phyloP scores from a whole-genome alignment of 768 basidiomycete species.

The Amanita thiersii region DNA sequence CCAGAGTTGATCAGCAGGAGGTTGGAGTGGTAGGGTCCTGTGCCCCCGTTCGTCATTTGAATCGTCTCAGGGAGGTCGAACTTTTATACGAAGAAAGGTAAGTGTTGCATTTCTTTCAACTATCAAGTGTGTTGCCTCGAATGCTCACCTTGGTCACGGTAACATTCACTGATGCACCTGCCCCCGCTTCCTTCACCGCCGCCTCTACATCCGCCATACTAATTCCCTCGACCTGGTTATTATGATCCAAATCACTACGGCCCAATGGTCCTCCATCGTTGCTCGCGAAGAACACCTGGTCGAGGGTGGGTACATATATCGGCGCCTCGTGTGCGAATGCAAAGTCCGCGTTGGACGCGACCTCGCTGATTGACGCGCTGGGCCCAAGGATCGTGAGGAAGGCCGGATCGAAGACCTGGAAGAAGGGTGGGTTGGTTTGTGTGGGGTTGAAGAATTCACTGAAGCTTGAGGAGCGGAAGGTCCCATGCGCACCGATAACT shows the following conservation, averaged over 20 bases:
- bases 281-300: constrained; percentile 67
- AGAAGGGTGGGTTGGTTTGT: constrained; percentile 47
- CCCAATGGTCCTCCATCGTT: constrained; percentile 62
- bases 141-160: constrained; percentile 34
- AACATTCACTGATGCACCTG: constrained; percentile 32
- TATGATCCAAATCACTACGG: constrained; percentile 53
- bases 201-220: constrained; percentile 46
- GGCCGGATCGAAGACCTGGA: constrained; percentile 40
- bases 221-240: constrained; percentile 57
- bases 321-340: constrained; percentile 79
- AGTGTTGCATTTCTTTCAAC: background rate
- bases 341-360: constrained; percentile 53
- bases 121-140: background rate
- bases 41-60: constrained; percentile 69
- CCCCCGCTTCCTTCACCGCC: constrained; percentile 27
- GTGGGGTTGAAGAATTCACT: constrained; percentile 52
- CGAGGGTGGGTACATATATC: constrained; percentile 55
- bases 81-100: constrained; percentile 22
- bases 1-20: constrained; percentile 61
- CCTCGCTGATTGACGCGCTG: constrained; percentile 45
- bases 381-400: constrained; percentile 56
- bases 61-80: constrained; percentile 48
- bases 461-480: constrained; percentile 30
- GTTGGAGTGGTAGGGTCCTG: constrained; percentile 50
- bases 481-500: constrained; percentile 37